These are phyloP conservation scores for Lasiodiplodia citricola DNA, from an alignment of 2,329 filamentous ascomycete species.

Conservation along the genomic window DNA sequence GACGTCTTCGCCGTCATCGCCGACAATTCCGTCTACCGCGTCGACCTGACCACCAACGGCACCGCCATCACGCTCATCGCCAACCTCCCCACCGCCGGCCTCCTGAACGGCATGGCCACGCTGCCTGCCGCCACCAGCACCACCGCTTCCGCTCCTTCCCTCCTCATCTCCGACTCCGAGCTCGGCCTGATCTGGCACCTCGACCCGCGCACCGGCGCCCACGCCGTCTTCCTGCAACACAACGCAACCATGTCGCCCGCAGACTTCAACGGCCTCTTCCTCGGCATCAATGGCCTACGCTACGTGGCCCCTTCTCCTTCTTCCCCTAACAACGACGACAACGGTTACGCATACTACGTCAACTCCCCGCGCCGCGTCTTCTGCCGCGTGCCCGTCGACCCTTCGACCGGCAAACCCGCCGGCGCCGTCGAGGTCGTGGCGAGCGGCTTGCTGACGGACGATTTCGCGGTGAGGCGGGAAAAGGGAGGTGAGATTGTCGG, in stretches of 20 bases:
- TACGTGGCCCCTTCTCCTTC: not conserved
- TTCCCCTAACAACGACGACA: too few relatives aligned
- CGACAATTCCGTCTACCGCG: slow-evolving; percentile 3
- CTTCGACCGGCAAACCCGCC: not conserved
- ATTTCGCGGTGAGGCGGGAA: not conserved
- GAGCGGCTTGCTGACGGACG: not conserved
- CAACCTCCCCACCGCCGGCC: slow-evolving; percentile 28
- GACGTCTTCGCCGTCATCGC: slow-evolving; percentile 42
- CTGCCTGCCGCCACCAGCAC: slow-evolving; percentile 23
- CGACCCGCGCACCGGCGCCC: slow-evolving; percentile 27
- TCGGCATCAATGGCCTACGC: slow-evolving; percentile 35
- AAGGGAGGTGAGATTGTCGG: not conserved
- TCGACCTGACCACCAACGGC: slow-evolving; percentile 17
- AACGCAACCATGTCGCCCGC: slow-evolving; percentile 24
- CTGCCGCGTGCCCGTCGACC: slow-evolving; percentile 29
- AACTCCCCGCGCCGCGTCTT: slow-evolving; percentile 29
- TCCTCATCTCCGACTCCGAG: slow-evolving; percentile 35
- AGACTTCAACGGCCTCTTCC: slow-evolving; percentile 4
- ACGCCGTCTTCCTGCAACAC: slow-evolving; percentile 29
- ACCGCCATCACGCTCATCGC: slow-evolving; percentile 31
- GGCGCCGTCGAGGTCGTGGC: not conserved
- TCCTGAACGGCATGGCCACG: slow-evolving; percentile 36
- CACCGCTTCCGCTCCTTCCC: not conserved
- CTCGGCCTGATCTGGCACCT: slow-evolving; percentile 31
- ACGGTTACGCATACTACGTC: slow-evolving; percentile 31